Conservation (phyloP, 163 green algal genomes). For the Scenedesmus sp. region DNA sequence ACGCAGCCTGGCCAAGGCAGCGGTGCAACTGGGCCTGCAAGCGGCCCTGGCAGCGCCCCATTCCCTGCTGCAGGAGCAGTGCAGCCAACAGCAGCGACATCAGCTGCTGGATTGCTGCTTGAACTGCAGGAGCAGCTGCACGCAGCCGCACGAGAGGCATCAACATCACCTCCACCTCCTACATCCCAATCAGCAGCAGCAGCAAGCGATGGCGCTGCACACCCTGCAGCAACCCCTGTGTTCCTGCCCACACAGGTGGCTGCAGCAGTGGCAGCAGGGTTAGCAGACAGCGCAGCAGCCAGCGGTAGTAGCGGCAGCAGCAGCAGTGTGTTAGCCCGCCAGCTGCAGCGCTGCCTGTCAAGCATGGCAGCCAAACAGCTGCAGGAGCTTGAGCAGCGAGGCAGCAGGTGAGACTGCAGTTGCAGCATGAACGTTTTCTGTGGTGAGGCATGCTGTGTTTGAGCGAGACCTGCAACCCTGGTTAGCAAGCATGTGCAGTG, state of each 20-base stretch:
- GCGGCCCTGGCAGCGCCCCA: not conserved
- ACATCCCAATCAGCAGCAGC: not conserved
- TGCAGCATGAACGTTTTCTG: too few relatives aligned
- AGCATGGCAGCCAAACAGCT: not conserved
- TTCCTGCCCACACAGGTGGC: not conserved
- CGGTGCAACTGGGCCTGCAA: not conserved
- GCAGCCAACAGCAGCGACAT: not conserved
- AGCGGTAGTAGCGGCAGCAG: not conserved
- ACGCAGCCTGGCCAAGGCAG: not conserved
- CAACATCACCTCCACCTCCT: not conserved
- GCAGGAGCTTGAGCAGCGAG: not conserved
- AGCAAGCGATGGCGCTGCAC: not conserved
- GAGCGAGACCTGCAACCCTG: not conserved
- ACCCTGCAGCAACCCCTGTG: not conserved
- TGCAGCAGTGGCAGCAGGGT: constrained; percentile 11
- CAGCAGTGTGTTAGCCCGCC: not conserved
- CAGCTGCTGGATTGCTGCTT: not conserved
- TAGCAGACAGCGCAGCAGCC: not conserved
- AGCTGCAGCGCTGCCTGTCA: not conserved
- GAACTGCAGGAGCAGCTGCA: not conserved
- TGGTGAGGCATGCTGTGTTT: not conserved
- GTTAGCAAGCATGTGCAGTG: not conserved
- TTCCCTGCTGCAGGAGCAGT: not conserved
- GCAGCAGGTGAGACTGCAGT: not conserved
- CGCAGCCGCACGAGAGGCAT: not conserved